phyloP scores from a whole-genome alignment of 176 grass and related monocot species.

The Paspalum notatum region DNA sequence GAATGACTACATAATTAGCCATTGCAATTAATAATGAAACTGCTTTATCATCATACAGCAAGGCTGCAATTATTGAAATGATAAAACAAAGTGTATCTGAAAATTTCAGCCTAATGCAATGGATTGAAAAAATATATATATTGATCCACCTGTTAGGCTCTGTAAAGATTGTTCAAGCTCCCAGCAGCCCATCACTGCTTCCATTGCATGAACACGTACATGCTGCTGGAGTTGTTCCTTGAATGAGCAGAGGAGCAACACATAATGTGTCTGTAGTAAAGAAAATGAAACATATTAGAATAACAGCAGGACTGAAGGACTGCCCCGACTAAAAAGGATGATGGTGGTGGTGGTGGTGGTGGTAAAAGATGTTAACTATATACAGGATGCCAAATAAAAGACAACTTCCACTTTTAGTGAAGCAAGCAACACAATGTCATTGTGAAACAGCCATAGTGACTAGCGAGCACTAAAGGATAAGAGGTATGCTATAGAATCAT shows the following conservation, averaged over 20 bases:
- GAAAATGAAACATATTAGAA: slow-evolving; percentile 34
- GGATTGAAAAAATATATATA: neutral
- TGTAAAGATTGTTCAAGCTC: slow-evolving; percentile 98
- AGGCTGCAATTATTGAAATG: slow-evolving; percentile 9
- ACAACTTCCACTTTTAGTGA: neutral
- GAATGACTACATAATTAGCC: neutral
- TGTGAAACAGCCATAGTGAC: neutral
- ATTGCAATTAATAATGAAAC: slow-evolving; percentile 18
- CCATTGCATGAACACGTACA: slow-evolving; percentile 99
- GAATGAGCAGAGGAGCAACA: slow-evolving; percentile 91
- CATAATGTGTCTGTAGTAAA: slow-evolving; percentile 82
- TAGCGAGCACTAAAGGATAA: neutral
- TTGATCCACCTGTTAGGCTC: slow-evolving; percentile 78
- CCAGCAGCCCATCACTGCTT: slow-evolving; percentile 99
- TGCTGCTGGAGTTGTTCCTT: slow-evolving; percentile 99
- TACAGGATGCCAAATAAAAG: neutral
- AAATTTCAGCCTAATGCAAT: neutral
- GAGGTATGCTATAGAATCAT: neutral
- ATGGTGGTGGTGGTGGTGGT: neutral
- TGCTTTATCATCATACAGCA: neutral
- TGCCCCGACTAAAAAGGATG: neutral
- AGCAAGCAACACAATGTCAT: neutral
- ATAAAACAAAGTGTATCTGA: neutral
- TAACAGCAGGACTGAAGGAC: neutral
- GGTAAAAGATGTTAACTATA: neutral